These are phyloP conservation scores for Dothideomycetidae sp. DNA, from an alignment of 2,329 filamentous ascomycete genomes.

Conservation along the genomic window DNA sequence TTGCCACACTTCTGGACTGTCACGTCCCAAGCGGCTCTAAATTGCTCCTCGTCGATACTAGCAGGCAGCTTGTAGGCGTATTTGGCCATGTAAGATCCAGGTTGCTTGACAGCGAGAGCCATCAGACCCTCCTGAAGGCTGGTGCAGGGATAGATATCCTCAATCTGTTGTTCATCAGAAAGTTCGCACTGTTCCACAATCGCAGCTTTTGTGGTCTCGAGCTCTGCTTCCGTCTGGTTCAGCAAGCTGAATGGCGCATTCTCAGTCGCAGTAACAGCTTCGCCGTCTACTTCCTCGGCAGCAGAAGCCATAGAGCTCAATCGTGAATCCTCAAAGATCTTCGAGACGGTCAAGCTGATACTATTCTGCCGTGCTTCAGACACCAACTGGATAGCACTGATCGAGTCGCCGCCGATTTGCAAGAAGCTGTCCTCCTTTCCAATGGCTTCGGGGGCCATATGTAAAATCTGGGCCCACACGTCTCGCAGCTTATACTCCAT, in stretches of 20 bases:
- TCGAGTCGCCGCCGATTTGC: background rate
- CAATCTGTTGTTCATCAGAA: conserved; percentile 5
- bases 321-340: conserved; percentile 1
- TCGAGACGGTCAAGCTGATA: background rate
- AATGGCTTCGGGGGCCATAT: conserved; percentile 26
- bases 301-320: background rate
- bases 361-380: background rate
- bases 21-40: background rate
- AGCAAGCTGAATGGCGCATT: conserved; percentile 23
- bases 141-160: conserved; percentile 6
- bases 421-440: background rate
- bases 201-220: conserved; percentile 23
- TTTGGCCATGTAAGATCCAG: background rate
- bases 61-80: background rate
- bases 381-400: background rate
- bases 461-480: background rate
- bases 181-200: conserved; percentile 22
- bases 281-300: conserved; percentile 18
- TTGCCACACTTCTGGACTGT: background rate
- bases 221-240: conserved; percentile 11
- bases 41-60: background rate
- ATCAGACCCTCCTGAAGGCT: conserved; percentile 2
- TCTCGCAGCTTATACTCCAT: background rate
- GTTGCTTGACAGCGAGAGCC: background rate
- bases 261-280: conserved; percentile 15